Percentiles rank a stretch among this genome's conserved stretches.
These are phyloP conservation scores for Tricholoma bakamatsutake DNA, from an alignment of 768 basidiomycete species.

Conservation along the genomic window DNA sequence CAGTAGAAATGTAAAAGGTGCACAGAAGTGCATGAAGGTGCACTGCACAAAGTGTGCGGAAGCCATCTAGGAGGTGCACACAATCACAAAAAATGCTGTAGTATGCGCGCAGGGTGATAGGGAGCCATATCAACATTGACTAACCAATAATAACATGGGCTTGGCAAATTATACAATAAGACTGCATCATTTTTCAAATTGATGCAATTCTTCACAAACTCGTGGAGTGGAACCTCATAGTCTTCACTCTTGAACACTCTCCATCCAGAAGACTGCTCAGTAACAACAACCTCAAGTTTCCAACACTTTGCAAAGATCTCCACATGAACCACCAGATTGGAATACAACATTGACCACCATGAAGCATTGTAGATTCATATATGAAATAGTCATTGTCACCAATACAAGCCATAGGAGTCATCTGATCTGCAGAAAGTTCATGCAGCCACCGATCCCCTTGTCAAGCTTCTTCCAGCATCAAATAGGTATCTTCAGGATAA, in stretches of 20 bases:
- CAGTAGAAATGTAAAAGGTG: too few relatives aligned
- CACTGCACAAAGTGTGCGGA: too few relatives aligned
- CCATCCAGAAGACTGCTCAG: background rate
- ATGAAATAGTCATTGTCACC: background rate
- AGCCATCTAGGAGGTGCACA: too few relatives aligned
- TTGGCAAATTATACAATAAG: background rate
- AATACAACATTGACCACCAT: background rate
- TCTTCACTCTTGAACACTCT: background rate
- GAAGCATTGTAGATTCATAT: background rate
- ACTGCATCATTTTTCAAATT: background rate
- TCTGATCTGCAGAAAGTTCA: conserved; percentile 14
- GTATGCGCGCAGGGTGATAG: too few relatives aligned
- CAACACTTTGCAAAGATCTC: background rate
- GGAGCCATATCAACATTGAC: background rate
- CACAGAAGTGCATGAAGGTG: too few relatives aligned
- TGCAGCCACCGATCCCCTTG: conserved; percentile 21
- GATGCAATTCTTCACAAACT: background rate
- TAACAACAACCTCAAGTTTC: background rate
- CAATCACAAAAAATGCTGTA: too few relatives aligned
- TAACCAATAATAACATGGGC: background rate
- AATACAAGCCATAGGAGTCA: background rate
- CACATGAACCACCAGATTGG: background rate
- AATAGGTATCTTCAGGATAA: conserved; percentile 29
- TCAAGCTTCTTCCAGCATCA: conserved; percentile 12
- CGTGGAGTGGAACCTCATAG: background rate